Evolutionary conservation across 495 filamentous ascomycete genomes (phyloP).

Genomic region (Penicillium nucicola): DNA sequence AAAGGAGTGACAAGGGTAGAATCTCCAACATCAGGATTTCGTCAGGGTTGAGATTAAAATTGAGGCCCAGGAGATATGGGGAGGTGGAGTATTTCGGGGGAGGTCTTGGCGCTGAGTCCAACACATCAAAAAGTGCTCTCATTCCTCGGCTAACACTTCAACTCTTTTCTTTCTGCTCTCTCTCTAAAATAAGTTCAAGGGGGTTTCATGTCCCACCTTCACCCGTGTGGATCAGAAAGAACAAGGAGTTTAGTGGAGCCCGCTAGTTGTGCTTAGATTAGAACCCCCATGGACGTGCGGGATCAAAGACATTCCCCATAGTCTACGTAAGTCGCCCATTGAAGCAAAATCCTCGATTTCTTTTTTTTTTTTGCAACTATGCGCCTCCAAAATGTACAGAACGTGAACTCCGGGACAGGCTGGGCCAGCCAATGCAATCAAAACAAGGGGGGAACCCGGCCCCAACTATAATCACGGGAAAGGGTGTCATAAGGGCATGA

Average conservation of each 20-base stretch:
- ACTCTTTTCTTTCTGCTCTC: background rate
- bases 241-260: conserved; percentile 24
- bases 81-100: conserved; percentile 15
- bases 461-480: conserved; percentile 1
- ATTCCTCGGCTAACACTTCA: background rate
- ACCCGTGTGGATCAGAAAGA: conserved; percentile 26
- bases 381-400: conserved; percentile 4
- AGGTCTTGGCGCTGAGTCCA: conserved; percentile 16
- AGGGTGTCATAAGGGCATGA: conserved; percentile 9
- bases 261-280: conserved; percentile 26
- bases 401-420: conserved; percentile 21
- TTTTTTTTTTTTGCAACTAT: background rate
- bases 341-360: background rate
- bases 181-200: conserved; percentile 4
- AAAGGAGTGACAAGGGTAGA: conserved; percentile 9
- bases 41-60: conserved; percentile 22
- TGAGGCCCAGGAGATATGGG: conserved; percentile 6
- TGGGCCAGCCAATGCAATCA: conserved; percentile 20
- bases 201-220: conserved; percentile 13
- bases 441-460: conserved; percentile 9
- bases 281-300: conserved; percentile 13
- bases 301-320: background rate
- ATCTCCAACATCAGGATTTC: conserved; percentile 15
- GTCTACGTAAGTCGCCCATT: background rate
- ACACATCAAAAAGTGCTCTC: too few species aligned